A percentile compares a stretch with the other conserved stretches of the same genome.
These are phyloP conservation scores for Globisporangium spiculum DNA, from an alignment of 352 stramenopile genomes.

Conservation along the genomic window DNA sequence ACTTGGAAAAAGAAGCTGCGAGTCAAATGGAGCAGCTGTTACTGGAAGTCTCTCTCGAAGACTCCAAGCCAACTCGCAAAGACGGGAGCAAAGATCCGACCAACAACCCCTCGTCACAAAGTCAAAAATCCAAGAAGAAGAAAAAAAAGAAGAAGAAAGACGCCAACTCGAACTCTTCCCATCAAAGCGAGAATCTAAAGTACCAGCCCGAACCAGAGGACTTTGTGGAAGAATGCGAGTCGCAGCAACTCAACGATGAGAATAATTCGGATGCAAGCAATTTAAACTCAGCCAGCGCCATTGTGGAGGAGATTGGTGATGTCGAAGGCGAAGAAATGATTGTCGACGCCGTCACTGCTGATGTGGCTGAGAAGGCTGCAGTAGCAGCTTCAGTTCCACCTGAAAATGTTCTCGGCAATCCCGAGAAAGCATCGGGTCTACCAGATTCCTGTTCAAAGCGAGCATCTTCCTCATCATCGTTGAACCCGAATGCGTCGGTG, in stretches of 20 bases:
- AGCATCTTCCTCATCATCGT: conserved; percentile 20
- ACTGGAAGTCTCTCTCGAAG: conserved; percentile 48
- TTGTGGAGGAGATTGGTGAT: not conserved
- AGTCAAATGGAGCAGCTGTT: conserved; percentile 78
- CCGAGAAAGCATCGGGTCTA: not conserved
- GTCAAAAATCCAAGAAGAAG: conserved; percentile 31
- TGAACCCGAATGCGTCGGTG: conserved; percentile 60
- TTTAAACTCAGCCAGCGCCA: not conserved
- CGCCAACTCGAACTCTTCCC: not conserved
- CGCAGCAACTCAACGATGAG: not conserved
- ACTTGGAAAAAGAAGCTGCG: conserved; percentile 65
- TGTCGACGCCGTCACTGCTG: not conserved
- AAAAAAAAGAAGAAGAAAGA: conserved; percentile 47
- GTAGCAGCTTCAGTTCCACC: not conserved
- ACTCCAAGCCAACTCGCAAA: conserved; percentile 13
- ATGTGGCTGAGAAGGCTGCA: not conserved
- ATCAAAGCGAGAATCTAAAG: not conserved
- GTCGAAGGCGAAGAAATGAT: not conserved
- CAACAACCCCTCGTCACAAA: not conserved
- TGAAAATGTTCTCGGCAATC: not conserved
- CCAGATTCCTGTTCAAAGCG: not conserved
- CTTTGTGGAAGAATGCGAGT: conserved; percentile 2
- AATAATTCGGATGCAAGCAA: not conserved
- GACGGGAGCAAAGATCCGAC: not conserved
- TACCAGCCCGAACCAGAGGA: conserved; percentile 21